Evolutionary conservation across 2,329 filamentous ascomycete genomes (phyloP).

Genomic region (Sphaerostilbella broomeana): DNA sequence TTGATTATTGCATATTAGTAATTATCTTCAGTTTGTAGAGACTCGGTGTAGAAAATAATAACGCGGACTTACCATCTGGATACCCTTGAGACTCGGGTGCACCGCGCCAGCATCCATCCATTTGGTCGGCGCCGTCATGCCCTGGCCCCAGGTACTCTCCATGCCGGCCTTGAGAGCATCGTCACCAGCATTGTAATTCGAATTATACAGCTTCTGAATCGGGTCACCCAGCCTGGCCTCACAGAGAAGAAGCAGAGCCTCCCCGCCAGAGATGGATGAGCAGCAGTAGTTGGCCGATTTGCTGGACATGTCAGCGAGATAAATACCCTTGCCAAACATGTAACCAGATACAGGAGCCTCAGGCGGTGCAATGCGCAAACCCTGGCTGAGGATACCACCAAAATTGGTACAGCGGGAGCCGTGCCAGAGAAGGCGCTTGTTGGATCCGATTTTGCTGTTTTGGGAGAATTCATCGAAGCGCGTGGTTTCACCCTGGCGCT

Average conservation of each 20-base stretch:
- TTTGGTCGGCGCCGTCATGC: slow-evolving; percentile 52
- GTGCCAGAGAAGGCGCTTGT: slow-evolving; percentile 80
- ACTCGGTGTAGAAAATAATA: not conserved
- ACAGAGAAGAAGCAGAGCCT: slow-evolving; percentile 72
- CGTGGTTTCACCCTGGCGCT: slow-evolving; percentile 63
- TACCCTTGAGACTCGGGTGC: slow-evolving; percentile 57
- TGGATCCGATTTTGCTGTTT: slow-evolving; percentile 46
- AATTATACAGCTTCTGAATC: slow-evolving; percentile 54
- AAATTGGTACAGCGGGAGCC: slow-evolving; percentile 79
- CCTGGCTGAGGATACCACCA: slow-evolving; percentile 79
- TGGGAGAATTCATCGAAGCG: slow-evolving; percentile 58
- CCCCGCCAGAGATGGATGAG: slow-evolving; percentile 53
- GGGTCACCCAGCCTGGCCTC: slow-evolving; percentile 72
- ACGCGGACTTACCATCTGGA: slow-evolving; percentile 56
- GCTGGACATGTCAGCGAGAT: slow-evolving; percentile 76
- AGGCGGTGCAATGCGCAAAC: slow-evolving; percentile 80
- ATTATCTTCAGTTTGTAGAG: not conserved
- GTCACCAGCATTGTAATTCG: slow-evolving; percentile 58
- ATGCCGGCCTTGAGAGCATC: slow-evolving; percentile 54
- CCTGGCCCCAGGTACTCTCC: slow-evolving; percentile 65
- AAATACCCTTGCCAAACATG: slow-evolving; percentile 89
- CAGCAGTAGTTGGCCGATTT: slow-evolving; percentile 78
- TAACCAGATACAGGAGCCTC: slow-evolving; percentile 75
- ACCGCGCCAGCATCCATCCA: slow-evolving; percentile 73
- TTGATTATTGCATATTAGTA: slow-evolving; percentile 11